Evolutionary conservation across 2,329 filamentous ascomycete genomes (phyloP), one percentile per base, ranked within the genome.

Genomic region (Talaromyces sp.): DNA sequence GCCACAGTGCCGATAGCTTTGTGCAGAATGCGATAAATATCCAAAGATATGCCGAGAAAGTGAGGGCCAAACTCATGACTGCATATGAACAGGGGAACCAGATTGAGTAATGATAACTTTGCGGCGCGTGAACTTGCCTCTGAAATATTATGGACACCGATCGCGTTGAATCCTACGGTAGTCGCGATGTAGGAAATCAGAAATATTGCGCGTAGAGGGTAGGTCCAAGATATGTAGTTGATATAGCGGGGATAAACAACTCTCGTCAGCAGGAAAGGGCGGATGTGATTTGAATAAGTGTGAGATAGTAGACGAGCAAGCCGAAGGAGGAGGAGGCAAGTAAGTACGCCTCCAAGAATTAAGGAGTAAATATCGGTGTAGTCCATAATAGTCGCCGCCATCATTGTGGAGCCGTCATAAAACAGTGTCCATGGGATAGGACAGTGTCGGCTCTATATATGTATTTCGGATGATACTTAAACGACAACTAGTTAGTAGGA

Each of bases 1-100:
- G 57, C 31, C 60, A 68, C 65, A 27, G 27, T 53, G 19, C 48
- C 32, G 17, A 58, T 29, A 35, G 29, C 35, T 54, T 32, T 29
- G 48, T 58, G 32, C 17, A 54, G 11, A 26, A 43, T 35, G 32
- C 19, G n/a, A 43, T 53, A 58, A 10, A 31, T 32, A 21, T 53
- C 48, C 21, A 58, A 26, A 32, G 57, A 53, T 12, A 58, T 5
- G 5, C 48, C 31, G 41, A 58, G 43, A 6, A 54, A 21, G 26
- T 53, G 51, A 52, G 51, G 32, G 7, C 31, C 50, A 21, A 53
- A 29, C 31, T 58, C 50, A 29, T 58, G 26, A 54, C 51, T 53
- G 24, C 31, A 58, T 19, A 58, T 32, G 24, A 53, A 53, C 3
- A 58, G 31, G 41, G 57, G 48, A 53, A 58, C 19, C 3, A 58